phyloP scores from a whole-genome alignment of 148 eudicot species.

The Rhododendron williamsianum region DNA sequence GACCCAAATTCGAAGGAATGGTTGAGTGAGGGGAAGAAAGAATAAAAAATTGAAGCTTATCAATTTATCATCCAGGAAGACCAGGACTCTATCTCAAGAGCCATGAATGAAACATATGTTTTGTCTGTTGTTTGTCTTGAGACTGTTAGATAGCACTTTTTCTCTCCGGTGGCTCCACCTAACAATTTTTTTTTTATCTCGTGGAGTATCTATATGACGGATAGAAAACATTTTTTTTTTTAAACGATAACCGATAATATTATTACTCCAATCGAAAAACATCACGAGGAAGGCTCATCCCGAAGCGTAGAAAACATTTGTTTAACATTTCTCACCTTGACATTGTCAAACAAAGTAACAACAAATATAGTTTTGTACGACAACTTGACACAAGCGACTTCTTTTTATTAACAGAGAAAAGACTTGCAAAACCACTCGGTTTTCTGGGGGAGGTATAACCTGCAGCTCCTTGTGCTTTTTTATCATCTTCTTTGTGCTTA shows the following conservation, averaged over 20 bases:
- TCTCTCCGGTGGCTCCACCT: neutral
- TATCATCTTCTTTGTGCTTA: neutral
- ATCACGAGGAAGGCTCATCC: neutral
- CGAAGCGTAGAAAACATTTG: neutral
- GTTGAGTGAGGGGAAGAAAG: conserved; percentile 1
- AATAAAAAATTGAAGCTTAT: neutral
- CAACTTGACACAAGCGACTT: neutral
- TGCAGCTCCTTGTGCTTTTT: neutral
- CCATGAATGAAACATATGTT: neutral
- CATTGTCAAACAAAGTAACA: neutral
- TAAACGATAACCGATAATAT: too few relatives aligned
- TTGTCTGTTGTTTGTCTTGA: neutral
- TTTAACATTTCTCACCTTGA: neutral
- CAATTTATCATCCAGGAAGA: too few relatives aligned
- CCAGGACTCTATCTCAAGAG: neutral
- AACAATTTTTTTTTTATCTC: neutral
- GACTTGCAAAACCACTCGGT: neutral
- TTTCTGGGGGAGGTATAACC: neutral
- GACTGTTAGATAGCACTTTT: neutral
- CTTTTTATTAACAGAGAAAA: neutral
- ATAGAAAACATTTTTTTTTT: too few relatives aligned
- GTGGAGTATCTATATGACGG: neutral
- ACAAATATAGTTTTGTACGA: neutral
- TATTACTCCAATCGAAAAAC: too few relatives aligned
- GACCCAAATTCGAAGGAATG: neutral